phyloP scores from a whole-genome alignment of 2,329 filamentous ascomycete species.

The Neonectria magnoliae region DNA sequence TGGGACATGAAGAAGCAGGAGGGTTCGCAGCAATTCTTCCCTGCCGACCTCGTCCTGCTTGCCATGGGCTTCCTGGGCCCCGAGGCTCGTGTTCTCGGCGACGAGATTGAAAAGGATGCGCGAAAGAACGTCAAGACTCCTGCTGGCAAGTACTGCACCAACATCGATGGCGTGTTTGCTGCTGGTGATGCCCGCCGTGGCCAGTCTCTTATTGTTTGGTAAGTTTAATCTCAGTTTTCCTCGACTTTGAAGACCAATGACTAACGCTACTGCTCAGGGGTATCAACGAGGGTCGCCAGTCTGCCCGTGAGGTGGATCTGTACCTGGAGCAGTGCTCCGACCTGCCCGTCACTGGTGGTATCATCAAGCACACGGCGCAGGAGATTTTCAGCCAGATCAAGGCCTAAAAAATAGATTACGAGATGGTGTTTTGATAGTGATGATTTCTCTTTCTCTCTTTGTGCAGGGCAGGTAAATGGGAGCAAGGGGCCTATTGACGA shows the following conservation, averaged over 20 bases:
- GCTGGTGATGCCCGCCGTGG: conserved; percentile 95
- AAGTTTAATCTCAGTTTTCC: conserved; percentile 51
- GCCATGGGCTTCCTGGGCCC: conserved; percentile 98
- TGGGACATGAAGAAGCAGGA: conserved; percentile 99
- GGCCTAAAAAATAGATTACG: conserved; percentile 27
- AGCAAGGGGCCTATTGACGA: conserved; percentile 29
- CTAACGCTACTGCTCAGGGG: conserved; percentile 64
- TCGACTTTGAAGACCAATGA: neutral
- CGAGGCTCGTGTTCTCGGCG: conserved; percentile 86
- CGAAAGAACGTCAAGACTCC: conserved; percentile 97
- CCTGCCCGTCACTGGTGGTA: conserved; percentile 91
- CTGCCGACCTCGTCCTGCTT: conserved; percentile 89
- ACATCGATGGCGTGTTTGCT: conserved; percentile 87
- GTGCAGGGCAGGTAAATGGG: conserved; percentile 26
- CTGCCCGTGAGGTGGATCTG: conserved; percentile 89
- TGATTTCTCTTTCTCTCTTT: conserved; percentile 13
- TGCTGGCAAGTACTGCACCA: conserved; percentile 87
- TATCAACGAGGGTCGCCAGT: conserved; percentile 96
- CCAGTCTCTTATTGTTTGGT: conserved; percentile 96
- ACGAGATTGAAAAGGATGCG: conserved; percentile 89
- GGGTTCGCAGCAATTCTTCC: conserved; percentile 94
- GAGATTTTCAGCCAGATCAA: conserved; percentile 65
- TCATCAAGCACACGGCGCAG: conserved; percentile 83
- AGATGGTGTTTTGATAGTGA: conserved; percentile 7
- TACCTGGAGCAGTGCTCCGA: conserved; percentile 83